phyloP scores from a whole-genome alignment of 768 basidiomycete species.

The Nidularia sp. region DNA sequence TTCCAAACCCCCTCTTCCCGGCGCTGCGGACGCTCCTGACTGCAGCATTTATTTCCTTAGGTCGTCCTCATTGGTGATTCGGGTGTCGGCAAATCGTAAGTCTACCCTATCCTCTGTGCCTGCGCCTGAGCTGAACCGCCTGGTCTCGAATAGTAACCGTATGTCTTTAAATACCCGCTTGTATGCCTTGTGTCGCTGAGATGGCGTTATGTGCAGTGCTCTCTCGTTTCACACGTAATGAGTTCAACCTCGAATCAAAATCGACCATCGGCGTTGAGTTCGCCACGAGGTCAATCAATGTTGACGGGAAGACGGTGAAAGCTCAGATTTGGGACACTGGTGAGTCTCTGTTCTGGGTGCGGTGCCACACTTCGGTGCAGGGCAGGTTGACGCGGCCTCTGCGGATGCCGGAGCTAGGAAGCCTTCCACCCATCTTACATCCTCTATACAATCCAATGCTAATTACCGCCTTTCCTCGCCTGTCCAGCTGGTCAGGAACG shows the following conservation, averaged over 20 bases:
- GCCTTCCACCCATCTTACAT: too few species aligned
- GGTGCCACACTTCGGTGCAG: slow-evolving; percentile 1
- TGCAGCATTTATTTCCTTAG: slow-evolving; percentile 32
- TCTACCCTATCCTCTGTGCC: slow-evolving; percentile 18
- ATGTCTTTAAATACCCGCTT: slow-evolving; percentile 18
- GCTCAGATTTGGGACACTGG: slow-evolving; percentile 99
- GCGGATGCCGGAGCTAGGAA: too few species aligned
- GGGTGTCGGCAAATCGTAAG: slow-evolving; percentile 99
- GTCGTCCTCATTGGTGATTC: slow-evolving; percentile 99
- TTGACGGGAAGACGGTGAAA: slow-evolving; percentile 97
- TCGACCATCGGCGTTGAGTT: slow-evolving; percentile 99
- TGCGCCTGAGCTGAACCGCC: slow-evolving; percentile 4
- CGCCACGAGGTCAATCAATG: slow-evolving; percentile 89
- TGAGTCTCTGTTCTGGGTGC: slow-evolving; percentile 19
- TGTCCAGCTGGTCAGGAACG: slow-evolving; percentile 90
- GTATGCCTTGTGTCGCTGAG: background rate
- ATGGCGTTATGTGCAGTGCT: slow-evolving; percentile 59
- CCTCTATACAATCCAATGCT: background rate
- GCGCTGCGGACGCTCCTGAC: background rate
- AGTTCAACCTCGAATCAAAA: slow-evolving; percentile 99
- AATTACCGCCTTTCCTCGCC: background rate
- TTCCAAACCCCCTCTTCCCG: background rate
- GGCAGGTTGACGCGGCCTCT: slow-evolving; percentile 5
- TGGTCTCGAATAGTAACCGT: slow-evolving; percentile 51
- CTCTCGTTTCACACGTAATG: slow-evolving; percentile 98